Evolutionary conservation across 495 filamentous ascomycete genomes (phyloP).

Genomic region (Entonaema liquescens): DNA sequence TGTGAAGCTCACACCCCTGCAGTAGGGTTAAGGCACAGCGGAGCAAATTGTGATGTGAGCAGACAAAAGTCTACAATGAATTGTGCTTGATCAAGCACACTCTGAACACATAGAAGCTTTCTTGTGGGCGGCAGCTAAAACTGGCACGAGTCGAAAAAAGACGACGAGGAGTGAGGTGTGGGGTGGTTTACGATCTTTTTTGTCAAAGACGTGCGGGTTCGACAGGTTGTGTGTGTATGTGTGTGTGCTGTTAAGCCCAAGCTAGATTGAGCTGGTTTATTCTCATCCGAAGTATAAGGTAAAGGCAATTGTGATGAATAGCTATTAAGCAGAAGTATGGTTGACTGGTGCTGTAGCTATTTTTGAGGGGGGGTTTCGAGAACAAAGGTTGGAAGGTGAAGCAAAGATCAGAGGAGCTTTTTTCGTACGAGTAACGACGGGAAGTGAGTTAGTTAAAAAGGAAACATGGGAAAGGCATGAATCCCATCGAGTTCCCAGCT

Average conservation of each 20-base stretch:
- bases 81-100: conserved; percentile 29
- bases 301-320: conserved; percentile 6
- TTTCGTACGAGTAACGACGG: conserved; percentile 35
- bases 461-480: conserved; percentile 49
- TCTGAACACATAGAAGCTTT: conserved; percentile 23
- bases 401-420: conserved; percentile 24
- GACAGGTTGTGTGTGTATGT: not conserved
- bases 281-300: conserved; percentile 3
- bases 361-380: conserved; percentile 6
- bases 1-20: conserved; percentile 23
- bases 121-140: conserved; percentile 28
- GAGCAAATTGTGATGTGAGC: not conserved
- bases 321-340: conserved; percentile 1
- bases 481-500: conserved; percentile 45
- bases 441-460: conserved; percentile 45
- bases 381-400: conserved; percentile 32
- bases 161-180: conserved; percentile 16
- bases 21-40: conserved; percentile 9
- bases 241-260: conserved; percentile 17
- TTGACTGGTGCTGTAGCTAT: not conserved
- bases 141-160: conserved; percentile 18
- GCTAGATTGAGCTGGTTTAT: conserved; percentile 10
- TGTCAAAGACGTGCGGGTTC: not conserved
- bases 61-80: conserved; percentile 1
- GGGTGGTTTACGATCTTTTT: conserved; percentile 16